A percentile compares a stretch with the other conserved stretches of the same genome.
phyloP scores from a whole-genome alignment of 2,329 filamentous ascomycete species.

The Apiospora koreana region DNA sequence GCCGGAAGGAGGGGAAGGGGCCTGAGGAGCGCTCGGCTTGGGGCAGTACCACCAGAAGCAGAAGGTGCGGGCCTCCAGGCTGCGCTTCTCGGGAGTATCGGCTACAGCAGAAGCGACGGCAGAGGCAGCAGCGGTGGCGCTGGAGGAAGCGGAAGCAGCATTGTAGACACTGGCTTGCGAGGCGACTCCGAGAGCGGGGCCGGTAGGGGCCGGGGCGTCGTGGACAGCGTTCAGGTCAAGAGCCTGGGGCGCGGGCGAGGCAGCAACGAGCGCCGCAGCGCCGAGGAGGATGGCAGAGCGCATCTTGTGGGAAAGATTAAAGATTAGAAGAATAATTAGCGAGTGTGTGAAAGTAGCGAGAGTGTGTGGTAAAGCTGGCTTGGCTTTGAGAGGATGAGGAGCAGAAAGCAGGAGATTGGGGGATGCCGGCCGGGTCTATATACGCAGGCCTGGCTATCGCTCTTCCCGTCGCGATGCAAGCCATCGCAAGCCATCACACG shows the following conservation, averaged over 20 bases:
- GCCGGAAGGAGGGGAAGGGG: neutral
- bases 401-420: neutral
- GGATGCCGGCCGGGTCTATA: neutral
- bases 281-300: constrained; percentile 11
- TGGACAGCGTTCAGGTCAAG: constrained; percentile 15
- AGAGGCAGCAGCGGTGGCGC: constrained; percentile 12
- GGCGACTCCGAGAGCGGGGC: neutral
- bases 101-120: constrained; percentile 12
- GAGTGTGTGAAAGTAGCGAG: neutral
- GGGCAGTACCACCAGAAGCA: constrained; percentile 1
- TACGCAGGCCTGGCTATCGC: neutral
- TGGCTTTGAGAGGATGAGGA: neutral
- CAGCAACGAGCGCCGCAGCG: constrained; percentile 15
- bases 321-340: neutral
- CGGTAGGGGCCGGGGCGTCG: constrained; percentile 13
- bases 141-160: constrained; percentile 9
- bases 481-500: neutral
- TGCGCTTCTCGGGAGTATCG: constrained; percentile 1
- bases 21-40: neutral
- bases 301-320: neutral
- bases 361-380: neutral
- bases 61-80: constrained; percentile 12
- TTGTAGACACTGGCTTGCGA: constrained; percentile 14
- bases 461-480: neutral
- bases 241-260: constrained; percentile 10